Percentiles rank a stretch among this genome's conserved stretches.
phyloP scores from a whole-genome alignment of 306 rosid genomes.

The Quercus aquifolioides region DNA sequence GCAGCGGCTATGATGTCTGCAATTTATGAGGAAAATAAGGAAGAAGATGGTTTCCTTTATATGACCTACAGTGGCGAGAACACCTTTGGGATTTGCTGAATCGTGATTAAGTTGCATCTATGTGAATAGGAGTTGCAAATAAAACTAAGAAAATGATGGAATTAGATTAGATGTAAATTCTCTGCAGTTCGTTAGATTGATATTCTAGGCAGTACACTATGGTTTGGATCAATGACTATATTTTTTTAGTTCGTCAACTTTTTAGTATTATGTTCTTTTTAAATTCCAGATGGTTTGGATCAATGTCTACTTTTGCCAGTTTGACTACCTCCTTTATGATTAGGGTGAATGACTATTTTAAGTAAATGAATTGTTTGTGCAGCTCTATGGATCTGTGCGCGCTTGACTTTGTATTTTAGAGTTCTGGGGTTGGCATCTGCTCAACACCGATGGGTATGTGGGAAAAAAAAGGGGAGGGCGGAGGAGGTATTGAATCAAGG shows the following conservation, averaged over 20 bases:
- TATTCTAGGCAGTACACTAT: background rate
- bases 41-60: slow-evolving; percentile 64
- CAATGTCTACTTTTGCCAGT: background rate
- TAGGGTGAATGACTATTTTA: background rate
- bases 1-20: slow-evolving; percentile 57
- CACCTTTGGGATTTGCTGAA: slow-evolving; percentile 48
- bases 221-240: background rate
- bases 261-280: background rate
- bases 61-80: slow-evolving; percentile 63
- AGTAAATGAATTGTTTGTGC: background rate
- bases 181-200: background rate
- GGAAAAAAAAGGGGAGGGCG: no score
- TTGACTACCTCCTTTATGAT: background rate
- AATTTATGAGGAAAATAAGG: slow-evolving; percentile 52
- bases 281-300: background rate
- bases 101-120: background rate
- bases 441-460: no score
- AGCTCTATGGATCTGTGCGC: background rate
- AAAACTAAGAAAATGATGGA: slow-evolving; percentile 4
- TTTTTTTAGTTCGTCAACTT: slow-evolving; percentile 1
- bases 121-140: slow-evolving; percentile 33
- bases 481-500: no score
- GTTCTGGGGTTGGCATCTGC: no score
- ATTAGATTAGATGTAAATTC: slow-evolving; percentile 37
- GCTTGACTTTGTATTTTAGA: background rate